Evolutionary conservation across 139 green algal species (phyloP).

Genomic region (Chlorella vulgaris): DNA sequence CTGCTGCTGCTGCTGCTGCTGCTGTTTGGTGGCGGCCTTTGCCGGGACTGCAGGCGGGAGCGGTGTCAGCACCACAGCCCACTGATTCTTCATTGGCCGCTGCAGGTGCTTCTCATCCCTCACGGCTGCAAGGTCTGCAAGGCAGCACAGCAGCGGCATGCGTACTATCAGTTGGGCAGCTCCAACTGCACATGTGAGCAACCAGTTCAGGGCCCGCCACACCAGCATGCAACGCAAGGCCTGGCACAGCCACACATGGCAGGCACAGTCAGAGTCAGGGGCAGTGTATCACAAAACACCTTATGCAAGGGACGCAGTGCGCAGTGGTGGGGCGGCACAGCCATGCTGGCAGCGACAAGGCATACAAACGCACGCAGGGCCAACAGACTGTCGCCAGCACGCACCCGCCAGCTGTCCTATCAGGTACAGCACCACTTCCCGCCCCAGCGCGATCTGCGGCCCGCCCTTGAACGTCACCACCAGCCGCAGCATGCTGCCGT

Average conservation of each 20-base stretch:
- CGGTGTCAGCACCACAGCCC: conserved; percentile 26
- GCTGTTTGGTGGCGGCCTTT: not conserved
- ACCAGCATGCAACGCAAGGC: no score
- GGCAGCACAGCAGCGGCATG: not conserved
- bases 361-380: no score
- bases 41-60: not conserved
- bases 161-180: not conserved
- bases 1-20: not conserved
- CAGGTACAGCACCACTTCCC: conserved; percentile 25
- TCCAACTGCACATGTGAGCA: no score
- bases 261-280: no score
- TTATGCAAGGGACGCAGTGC: no score
- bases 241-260: no score
- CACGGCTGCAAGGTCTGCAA: not conserved
- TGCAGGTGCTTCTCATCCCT: conserved; percentile 35
- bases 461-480: conserved; percentile 41
- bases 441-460: conserved; percentile 25
- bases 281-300: no score
- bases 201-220: no score
- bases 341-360: no score
- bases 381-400: not conserved
- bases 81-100: conserved; percentile 10
- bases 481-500: conserved; percentile 34
- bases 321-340: no score
- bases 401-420: conserved; percentile 26